Evolutionary conservation across 371 early-diverging fungal species (phyloP).

Genomic region (Rhizoclosmatium hyalinum): DNA sequence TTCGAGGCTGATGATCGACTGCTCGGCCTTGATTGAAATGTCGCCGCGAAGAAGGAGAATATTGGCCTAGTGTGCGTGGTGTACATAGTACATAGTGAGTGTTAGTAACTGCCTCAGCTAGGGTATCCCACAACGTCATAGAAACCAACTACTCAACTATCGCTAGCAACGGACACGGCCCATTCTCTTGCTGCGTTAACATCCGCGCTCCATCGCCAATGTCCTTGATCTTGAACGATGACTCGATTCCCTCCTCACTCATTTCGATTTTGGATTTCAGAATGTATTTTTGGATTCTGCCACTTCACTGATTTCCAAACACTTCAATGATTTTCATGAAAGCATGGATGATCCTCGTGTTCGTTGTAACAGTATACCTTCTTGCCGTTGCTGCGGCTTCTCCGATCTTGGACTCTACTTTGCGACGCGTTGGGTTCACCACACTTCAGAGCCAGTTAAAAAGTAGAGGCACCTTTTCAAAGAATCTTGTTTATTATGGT

Average conservation of each 20-base stretch:
- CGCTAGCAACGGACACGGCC: conserved; percentile 91
- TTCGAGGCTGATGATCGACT: conserved; percentile 68
- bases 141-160: conserved; percentile 53
- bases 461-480: too few relatives aligned
- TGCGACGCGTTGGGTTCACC: too few relatives aligned
- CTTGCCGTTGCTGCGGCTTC: background rate
- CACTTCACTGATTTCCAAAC: too few relatives aligned
- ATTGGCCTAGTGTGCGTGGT: conserved; percentile 57
- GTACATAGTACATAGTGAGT: background rate
- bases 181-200: conserved; percentile 88
- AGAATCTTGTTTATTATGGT: background rate
- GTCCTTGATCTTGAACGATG: background rate
- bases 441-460: too few relatives aligned
- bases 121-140: background rate
- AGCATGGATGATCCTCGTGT: background rate
- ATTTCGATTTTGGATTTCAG: too few relatives aligned
- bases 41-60: conserved; percentile 80
- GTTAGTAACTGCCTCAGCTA: background rate
- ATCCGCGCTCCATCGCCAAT: conserved; percentile 43
- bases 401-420: background rate
- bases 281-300: too few relatives aligned
- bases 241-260: too few relatives aligned
- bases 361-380: background rate
- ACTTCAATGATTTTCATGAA: too few relatives aligned
- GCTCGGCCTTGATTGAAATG: conserved; percentile 64